These are phyloP conservation scores for Fraxinus latifolia DNA, from an alignment of 305 asterid species.

Conservation along the genomic window DNA sequence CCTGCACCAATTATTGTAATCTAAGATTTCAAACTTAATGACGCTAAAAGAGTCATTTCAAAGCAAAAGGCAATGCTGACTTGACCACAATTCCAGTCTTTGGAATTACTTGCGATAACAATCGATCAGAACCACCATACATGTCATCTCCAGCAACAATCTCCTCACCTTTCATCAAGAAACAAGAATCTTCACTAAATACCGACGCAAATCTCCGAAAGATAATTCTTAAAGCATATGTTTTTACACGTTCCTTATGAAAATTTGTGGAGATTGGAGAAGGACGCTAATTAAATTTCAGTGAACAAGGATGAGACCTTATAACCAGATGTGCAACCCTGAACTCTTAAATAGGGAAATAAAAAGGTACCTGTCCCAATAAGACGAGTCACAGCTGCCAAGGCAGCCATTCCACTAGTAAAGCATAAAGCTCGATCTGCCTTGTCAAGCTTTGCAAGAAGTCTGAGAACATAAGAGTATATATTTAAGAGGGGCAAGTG, in stretches of 20 bases:
- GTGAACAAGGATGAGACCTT: neutral
- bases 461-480: slow-evolving; percentile 41
- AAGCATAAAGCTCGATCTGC: slow-evolving; percentile 85
- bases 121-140: slow-evolving; percentile 92
- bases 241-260: neutral
- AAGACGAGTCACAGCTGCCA: slow-evolving; percentile 79
- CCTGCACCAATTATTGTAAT: slow-evolving; percentile 35
- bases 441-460: slow-evolving; percentile 86
- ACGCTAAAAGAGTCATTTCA: neutral
- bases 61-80: slow-evolving; percentile 39
- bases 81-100: slow-evolving; percentile 70
- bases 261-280: neutral
- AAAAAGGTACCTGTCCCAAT: slow-evolving; percentile 56
- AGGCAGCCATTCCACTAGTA: slow-evolving; percentile 96
- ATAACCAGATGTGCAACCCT: neutral
- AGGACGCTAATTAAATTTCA: neutral
- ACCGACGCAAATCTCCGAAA: slow-evolving; percentile 4
- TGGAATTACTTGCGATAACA: slow-evolving; percentile 72
- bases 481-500: slow-evolving; percentile 4
- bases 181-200: neutral
- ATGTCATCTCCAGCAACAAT: slow-evolving; percentile 90
- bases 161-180: slow-evolving; percentile 56
- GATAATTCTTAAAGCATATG: neutral
- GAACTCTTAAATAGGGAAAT: neutral
- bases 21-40: slow-evolving; percentile 7